Conservation (phyloP, 306 rosid genomes). For the Gleditsia sinensis region DNA sequence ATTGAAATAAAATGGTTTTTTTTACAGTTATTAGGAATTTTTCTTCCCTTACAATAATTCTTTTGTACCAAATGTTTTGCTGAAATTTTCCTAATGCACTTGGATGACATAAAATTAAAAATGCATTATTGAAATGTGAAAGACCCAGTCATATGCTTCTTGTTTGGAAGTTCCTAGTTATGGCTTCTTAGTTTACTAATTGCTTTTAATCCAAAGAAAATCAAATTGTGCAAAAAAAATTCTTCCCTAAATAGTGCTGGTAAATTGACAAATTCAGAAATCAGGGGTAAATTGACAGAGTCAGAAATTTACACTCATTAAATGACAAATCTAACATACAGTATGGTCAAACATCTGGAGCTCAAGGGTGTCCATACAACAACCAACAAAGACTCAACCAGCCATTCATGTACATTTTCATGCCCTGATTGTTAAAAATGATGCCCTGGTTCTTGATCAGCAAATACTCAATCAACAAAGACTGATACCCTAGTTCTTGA, state of each 20-base stretch:
- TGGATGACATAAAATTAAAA: background rate
- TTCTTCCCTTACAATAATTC: background rate
- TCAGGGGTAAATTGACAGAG: constrained; percentile 63
- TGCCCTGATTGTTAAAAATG: too few relatives aligned
- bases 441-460: too few relatives aligned
- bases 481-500: too few relatives aligned
- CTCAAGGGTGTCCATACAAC: too few relatives aligned
- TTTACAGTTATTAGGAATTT: constrained; percentile 7
- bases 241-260: constrained; percentile 53
- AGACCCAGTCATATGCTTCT: background rate
- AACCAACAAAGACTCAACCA: too few relatives aligned
- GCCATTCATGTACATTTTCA: too few relatives aligned
- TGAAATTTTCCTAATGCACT: background rate
- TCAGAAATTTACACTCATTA: too few relatives aligned
- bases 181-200: too few relatives aligned
- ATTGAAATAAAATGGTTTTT: too few relatives aligned
- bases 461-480: too few relatives aligned
- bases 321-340: too few relatives aligned
- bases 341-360: too few relatives aligned
- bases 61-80: background rate
- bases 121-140: background rate
- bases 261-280: constrained; percentile 61
- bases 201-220: constrained; percentile 88
- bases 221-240: constrained; percentile 45
- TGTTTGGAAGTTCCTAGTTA: constrained; percentile 1